Evolutionary conservation across 805 yeast genomes (phyloP).

Genomic region (Wickerhamomyces xylosicus): DNA sequence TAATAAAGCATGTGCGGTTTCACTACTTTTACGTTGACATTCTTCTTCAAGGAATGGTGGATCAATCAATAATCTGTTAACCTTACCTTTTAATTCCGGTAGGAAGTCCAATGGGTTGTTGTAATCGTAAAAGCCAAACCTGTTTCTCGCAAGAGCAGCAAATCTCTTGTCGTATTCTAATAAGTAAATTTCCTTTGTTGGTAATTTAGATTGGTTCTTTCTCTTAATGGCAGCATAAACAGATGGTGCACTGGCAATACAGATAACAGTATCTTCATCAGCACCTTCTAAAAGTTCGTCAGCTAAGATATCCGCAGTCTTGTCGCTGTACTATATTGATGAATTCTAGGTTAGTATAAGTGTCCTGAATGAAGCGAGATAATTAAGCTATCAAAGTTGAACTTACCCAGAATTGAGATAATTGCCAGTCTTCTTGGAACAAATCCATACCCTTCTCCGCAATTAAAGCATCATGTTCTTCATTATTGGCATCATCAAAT

Average conservation of each 20-base stretch:
- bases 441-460: conserved; percentile 48
- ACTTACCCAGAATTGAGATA: conserved; percentile 70
- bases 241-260: conserved; percentile 83
- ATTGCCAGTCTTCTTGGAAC: conserved; percentile 88
- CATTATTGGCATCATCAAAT: conserved; percentile 18
- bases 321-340: conserved; percentile 39
- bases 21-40: conserved; percentile 63
- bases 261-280: conserved; percentile 57
- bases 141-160: conserved; percentile 58
- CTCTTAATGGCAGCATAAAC: conserved; percentile 75
- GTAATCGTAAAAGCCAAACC: conserved; percentile 70
- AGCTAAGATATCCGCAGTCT: conserved; percentile 60
- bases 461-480: conserved; percentile 5
- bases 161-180: conserved; percentile 77
- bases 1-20: conserved; percentile 53
- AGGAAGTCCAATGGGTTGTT: conserved; percentile 57
- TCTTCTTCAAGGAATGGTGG: conserved; percentile 82
- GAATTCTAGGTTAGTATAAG: neutral
- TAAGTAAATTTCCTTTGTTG: conserved; percentile 62
- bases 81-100: conserved; percentile 42
- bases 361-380: too few relatives aligned
- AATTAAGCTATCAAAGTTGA: too few relatives aligned
- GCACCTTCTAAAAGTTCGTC: conserved; percentile 72
- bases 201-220: conserved; percentile 38
- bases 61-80: conserved; percentile 68